A percentile compares a stretch with the other conserved stretches of the same genome.
Conservation (phyloP, 2,329 filamentous ascomycete genomes). For the Rutstroemia sp. region DNA sequence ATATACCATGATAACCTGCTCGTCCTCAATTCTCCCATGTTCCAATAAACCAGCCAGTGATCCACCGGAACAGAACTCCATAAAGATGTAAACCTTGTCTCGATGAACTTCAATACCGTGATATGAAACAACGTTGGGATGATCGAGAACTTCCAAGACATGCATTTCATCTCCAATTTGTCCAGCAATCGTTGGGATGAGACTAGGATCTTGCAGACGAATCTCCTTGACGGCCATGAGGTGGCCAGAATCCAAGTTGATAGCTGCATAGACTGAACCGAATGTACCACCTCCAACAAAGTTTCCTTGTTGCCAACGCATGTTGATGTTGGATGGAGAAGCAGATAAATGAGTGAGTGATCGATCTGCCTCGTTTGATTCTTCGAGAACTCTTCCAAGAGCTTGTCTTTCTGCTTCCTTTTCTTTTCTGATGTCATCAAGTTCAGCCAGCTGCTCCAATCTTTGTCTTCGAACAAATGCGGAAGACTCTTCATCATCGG, state of each 20-base stretch:
- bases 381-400: constrained; percentile 84
- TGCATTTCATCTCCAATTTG: constrained; percentile 98
- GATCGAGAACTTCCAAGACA: constrained; percentile 88
- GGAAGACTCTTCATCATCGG: constrained; percentile 80
- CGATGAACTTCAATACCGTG: constrained; percentile 97
- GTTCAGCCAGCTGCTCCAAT: constrained; percentile 60
- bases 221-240: constrained; percentile 99
- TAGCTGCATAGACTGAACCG: constrained; percentile 92
- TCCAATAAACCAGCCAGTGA: constrained; percentile 85
- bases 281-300: constrained; percentile 97
- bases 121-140: constrained; percentile 96
- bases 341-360: constrained; percentile 91
- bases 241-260: constrained; percentile 93
- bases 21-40: constrained; percentile 94
- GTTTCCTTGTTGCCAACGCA: constrained; percentile 98
- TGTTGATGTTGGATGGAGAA: constrained; percentile 86
- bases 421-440: constrained; percentile 72
- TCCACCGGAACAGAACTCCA: constrained; percentile 97
- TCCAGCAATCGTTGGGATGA: constrained; percentile 87
- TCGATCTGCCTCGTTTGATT: constrained; percentile 90
- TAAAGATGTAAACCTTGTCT: constrained; percentile 99
- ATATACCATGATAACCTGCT: constrained; percentile 96
- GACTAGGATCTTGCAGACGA: constrained; percentile 87
- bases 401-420: constrained; percentile 80
- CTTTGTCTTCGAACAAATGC: constrained; percentile 69